Conservation (phyloP, 805 yeast genomes). For the Starmerella geochares region DNA sequence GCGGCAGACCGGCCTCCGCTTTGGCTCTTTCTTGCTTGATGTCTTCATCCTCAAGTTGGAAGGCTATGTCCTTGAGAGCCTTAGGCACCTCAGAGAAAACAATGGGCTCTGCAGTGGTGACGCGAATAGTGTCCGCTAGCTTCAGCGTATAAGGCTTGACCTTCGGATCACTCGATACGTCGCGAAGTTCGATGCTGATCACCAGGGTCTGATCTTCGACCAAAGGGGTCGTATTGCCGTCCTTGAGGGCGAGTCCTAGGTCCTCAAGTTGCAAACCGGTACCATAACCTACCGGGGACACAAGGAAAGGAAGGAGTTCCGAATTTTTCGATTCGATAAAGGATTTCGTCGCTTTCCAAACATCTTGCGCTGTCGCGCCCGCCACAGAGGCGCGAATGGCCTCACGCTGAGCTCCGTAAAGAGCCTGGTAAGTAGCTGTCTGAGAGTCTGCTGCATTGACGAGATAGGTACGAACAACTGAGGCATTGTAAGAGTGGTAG, state of each 20-base stretch:
- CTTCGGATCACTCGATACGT: constrained; percentile 33
- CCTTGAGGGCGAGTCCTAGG: constrained; percentile 58
- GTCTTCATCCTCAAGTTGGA: constrained; percentile 48
- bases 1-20: constrained; percentile 2
- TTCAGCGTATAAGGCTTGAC: constrained; percentile 57
- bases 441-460: constrained; percentile 78
- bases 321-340: constrained; percentile 55
- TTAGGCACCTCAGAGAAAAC: constrained; percentile 67
- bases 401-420: constrained; percentile 58
- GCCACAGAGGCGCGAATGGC: constrained; percentile 53
- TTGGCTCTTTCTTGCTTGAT: constrained; percentile 7
- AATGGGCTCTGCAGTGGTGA: constrained; percentile 46
- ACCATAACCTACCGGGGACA: constrained; percentile 73
- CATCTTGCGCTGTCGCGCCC: constrained; percentile 56
- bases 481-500: constrained; percentile 81
- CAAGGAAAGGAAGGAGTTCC: constrained; percentile 40
- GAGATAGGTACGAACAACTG: constrained; percentile 74
- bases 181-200: constrained; percentile 29
- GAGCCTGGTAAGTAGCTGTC: constrained; percentile 67
- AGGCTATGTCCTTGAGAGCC: constrained; percentile 63
- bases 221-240: constrained; percentile 58
- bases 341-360: constrained; percentile 54
- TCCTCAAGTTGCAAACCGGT: constrained; percentile 87
- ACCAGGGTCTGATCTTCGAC: constrained; percentile 66
- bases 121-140: constrained; percentile 69